phyloP scores from a whole-genome alignment of 768 basidiomycete genomes.

The Leccinum aurantiacum region DNA sequence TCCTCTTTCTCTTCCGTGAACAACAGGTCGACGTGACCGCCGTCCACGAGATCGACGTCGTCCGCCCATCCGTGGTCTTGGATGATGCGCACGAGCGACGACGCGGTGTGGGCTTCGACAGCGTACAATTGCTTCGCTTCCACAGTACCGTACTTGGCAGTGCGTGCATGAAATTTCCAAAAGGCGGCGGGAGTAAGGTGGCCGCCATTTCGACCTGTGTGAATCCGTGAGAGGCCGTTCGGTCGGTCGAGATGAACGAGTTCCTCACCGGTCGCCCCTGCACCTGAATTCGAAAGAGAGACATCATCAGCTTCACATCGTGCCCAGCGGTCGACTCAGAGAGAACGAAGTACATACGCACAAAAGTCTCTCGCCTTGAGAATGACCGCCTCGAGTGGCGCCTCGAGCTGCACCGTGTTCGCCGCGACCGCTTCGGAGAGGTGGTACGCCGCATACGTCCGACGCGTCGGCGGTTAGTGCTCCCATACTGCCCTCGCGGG shows the following conservation, averaged over 20 bases:
- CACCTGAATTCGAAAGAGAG: constrained; percentile 40
- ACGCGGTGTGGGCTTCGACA: constrained; percentile 58
- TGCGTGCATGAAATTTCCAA: constrained; percentile 42
- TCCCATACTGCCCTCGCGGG: constrained; percentile 63
- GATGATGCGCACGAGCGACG: constrained; percentile 50
- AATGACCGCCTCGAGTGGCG: constrained; percentile 53
- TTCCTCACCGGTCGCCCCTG: constrained; percentile 69
- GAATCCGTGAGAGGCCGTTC: neutral
- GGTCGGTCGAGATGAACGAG: neutral
- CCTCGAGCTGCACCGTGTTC: neutral
- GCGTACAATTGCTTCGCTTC: constrained; percentile 55
- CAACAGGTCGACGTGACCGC: constrained; percentile 35
- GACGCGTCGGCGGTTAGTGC: constrained; percentile 50
- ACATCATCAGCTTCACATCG: neutral
- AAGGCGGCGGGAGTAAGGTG: constrained; percentile 63
- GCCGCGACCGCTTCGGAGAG: constrained; percentile 40
- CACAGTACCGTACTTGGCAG: constrained; percentile 43
- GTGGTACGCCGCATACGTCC: constrained; percentile 76
- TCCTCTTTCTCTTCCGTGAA: constrained; percentile 46
- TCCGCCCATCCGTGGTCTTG: constrained; percentile 41
- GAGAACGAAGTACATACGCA: constrained; percentile 38
- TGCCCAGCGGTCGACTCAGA: neutral
- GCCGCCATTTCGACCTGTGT: constrained; percentile 73
- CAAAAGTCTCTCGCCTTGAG: constrained; percentile 88
- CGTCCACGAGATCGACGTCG: constrained; percentile 21